Conservation (phyloP, 345 rosid species). For the Populus deltoides region DNA sequence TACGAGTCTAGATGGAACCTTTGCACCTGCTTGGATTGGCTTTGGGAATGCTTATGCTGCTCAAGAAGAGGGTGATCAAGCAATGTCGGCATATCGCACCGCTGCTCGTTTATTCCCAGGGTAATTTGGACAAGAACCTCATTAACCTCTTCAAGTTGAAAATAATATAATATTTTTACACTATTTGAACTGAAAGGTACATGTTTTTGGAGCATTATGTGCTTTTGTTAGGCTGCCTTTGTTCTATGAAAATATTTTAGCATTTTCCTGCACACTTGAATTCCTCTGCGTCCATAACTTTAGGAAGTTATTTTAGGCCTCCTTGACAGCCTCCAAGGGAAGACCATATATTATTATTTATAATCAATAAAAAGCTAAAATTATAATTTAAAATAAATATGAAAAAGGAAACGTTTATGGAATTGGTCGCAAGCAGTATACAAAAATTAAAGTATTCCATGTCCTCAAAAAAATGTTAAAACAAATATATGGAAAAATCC, state of each 20-base stretch:
- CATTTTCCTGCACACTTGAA: neutral
- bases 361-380: neutral
- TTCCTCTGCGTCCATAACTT: neutral
- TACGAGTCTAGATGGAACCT: conserved; percentile 72
- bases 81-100: conserved; percentile 91
- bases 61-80: conserved; percentile 94
- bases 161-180: neutral
- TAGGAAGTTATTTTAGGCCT: neutral
- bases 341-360: neutral
- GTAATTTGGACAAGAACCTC: conserved; percentile 35
- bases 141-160: neutral
- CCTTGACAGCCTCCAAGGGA: neutral
- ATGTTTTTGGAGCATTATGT: neutral
- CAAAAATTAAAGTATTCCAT: neutral
- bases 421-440: neutral
- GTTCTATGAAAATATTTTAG: neutral
- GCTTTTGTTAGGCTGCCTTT: neutral
- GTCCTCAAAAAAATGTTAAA: neutral
- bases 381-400: neutral
- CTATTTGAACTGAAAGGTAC: neutral
- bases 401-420: neutral
- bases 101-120: conserved; percentile 97
- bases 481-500: neutral
- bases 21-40: conserved; percentile 92
- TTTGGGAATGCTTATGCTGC: conserved; percentile 89